A percentile compares a stretch with the other conserved stretches of the same genome.
phyloP scores from a whole-genome alignment of 2,329 filamentous ascomycete genomes.

The Ascochyta pisi region DNA sequence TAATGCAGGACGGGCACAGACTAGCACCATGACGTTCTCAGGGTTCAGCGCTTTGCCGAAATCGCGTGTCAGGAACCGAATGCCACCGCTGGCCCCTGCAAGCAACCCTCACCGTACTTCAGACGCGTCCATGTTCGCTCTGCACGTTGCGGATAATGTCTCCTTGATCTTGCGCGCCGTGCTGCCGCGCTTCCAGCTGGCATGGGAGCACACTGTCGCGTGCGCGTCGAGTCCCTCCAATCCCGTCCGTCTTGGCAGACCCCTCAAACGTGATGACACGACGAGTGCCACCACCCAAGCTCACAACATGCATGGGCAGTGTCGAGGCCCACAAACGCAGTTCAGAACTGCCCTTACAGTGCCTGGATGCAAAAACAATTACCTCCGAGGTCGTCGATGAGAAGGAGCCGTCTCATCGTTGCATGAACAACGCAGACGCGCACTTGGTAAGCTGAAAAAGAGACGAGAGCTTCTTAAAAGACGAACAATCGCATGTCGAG shows the following conservation, averaged over 20 bases:
- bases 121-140: background rate
- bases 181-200: background rate
- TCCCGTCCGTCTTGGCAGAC: slow-evolving; percentile 11
- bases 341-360: background rate
- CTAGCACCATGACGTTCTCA: slow-evolving; percentile 19
- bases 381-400: background rate
- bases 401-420: background rate
- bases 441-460: background rate
- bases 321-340: background rate
- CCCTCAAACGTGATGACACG: slow-evolving; percentile 4
- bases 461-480: background rate
- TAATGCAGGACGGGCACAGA: slow-evolving; percentile 21
- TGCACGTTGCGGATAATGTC: background rate
- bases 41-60: slow-evolving; percentile 21
- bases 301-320: background rate
- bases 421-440: background rate
- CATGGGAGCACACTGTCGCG: slow-evolving; percentile 11
- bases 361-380: background rate
- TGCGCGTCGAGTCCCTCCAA: slow-evolving; percentile 5
- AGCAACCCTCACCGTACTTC: background rate
- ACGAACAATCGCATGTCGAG: background rate
- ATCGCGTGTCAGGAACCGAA: slow-evolving; percentile 19
- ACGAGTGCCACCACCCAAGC: background rate
- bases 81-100: slow-evolving; percentile 6
- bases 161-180: background rate